Percentiles rank a stretch among this genome's conserved stretches.
Conservation (phyloP, 2,329 filamentous ascomycete genomes). For the Drechslera avenae region DNA sequence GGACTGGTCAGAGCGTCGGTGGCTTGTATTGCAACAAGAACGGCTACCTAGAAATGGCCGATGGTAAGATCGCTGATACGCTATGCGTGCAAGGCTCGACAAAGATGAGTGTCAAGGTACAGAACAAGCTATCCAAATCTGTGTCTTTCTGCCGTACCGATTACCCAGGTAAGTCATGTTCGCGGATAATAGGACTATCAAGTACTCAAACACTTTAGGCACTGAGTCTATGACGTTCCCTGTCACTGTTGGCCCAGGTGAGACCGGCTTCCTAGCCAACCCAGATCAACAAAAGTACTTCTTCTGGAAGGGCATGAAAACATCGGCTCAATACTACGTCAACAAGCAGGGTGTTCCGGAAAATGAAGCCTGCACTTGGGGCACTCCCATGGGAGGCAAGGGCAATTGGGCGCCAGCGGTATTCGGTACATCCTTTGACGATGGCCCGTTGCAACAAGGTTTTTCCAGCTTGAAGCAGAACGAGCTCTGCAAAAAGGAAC, state of each 20-base stretch:
- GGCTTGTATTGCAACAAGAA: slow-evolving; percentile 81
- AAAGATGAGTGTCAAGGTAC: slow-evolving; percentile 66
- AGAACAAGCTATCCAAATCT: slow-evolving; percentile 71
- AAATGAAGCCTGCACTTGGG: slow-evolving; percentile 78
- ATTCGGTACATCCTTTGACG: slow-evolving; percentile 75
- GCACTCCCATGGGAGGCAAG: slow-evolving; percentile 60
- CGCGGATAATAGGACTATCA: no score
- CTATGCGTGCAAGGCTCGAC: slow-evolving; percentile 77
- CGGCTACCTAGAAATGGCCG: slow-evolving; percentile 75
- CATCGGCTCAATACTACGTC: slow-evolving; percentile 95
- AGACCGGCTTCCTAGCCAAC: slow-evolving; percentile 70
- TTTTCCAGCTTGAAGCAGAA: slow-evolving; percentile 89
- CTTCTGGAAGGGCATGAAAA: slow-evolving; percentile 72
- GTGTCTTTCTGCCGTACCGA: slow-evolving; percentile 90
- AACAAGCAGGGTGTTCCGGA: slow-evolving; percentile 76
- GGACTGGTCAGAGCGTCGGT: slow-evolving; percentile 82
- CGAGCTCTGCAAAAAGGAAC: slow-evolving; percentile 68
- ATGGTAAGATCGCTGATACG: slow-evolving; percentile 59
- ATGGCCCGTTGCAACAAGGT: slow-evolving; percentile 55
- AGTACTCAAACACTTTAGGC: slow-evolving; percentile 45
- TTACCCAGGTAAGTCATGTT: slow-evolving; percentile 73
- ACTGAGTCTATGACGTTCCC: slow-evolving; percentile 88
- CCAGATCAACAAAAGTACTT: slow-evolving; percentile 76
- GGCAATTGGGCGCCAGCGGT: slow-evolving; percentile 91
- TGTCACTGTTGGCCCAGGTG: slow-evolving; percentile 65